These are phyloP conservation scores for Sphaerulina populicola DNA, from an alignment of 2,329 filamentous ascomycete genomes.

Conservation along the genomic window DNA sequence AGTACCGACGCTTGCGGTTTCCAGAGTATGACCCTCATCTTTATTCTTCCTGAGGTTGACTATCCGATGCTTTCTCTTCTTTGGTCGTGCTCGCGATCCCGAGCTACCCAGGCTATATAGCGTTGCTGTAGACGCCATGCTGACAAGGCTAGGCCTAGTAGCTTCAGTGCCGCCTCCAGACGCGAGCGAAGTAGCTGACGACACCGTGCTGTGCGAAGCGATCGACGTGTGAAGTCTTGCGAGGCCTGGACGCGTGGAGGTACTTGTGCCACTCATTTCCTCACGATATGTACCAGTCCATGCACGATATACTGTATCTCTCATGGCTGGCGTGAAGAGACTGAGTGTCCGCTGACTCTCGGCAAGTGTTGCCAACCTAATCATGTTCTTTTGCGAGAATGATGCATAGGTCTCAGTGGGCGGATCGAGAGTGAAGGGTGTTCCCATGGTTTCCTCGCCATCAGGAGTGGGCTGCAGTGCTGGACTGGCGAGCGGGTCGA, in stretches of 20 bases:
- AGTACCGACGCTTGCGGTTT: slow-evolving; percentile 32
- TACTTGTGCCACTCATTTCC: slow-evolving; percentile 43
- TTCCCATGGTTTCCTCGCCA: slow-evolving; percentile 56
- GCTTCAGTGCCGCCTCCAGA: slow-evolving; percentile 58
- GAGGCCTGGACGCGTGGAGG: slow-evolving; percentile 38
- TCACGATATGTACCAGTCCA: slow-evolving; percentile 75
- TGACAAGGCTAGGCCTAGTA: slow-evolving; percentile 60
- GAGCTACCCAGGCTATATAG: slow-evolving; percentile 51
- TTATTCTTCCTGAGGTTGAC: slow-evolving; percentile 66
- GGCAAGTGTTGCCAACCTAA: slow-evolving; percentile 71
- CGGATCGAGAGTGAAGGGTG: slow-evolving; percentile 68
- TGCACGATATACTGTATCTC: slow-evolving; percentile 82
- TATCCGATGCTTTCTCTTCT: slow-evolving; percentile 76
- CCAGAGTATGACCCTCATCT: slow-evolving; percentile 41
- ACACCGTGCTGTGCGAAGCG: slow-evolving; percentile 50
- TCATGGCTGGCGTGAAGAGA: slow-evolving; percentile 82
- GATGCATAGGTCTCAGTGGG: slow-evolving; percentile 75
- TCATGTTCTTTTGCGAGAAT: slow-evolving; percentile 90
- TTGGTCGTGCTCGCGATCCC: slow-evolving; percentile 52
- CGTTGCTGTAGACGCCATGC: slow-evolving; percentile 48
- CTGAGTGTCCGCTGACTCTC: slow-evolving; percentile 87
- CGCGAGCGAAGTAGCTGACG: slow-evolving; percentile 48
- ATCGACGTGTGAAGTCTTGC: slow-evolving; percentile 41
- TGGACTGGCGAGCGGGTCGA: slow-evolving; percentile 34
- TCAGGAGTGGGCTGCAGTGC: slow-evolving; percentile 59